Conservation (phyloP, 2,329 filamentous ascomycete species). For the Coleophoma crateriformis region DNA sequence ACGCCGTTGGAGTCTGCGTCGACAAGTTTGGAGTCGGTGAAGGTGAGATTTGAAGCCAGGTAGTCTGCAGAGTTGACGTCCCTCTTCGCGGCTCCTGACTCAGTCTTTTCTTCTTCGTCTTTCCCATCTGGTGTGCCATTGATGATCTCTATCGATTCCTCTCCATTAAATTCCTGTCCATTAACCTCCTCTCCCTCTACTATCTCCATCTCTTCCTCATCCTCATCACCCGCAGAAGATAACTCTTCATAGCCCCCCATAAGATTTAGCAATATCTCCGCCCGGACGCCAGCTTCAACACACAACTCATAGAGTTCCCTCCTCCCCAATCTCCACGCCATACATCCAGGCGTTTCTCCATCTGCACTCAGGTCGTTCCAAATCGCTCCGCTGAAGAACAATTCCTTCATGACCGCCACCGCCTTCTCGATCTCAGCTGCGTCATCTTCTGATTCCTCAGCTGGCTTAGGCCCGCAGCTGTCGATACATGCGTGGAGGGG, state of each 20-base stretch:
- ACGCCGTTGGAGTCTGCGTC: constrained; percentile 76
- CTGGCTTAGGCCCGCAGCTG: constrained; percentile 45
- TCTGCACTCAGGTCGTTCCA: constrained; percentile 93
- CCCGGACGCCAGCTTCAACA: constrained; percentile 84
- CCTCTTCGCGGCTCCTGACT: constrained; percentile 7
- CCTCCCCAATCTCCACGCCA: constrained; percentile 67
- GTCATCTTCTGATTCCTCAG: constrained; percentile 29
- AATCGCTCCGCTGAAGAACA: constrained; percentile 85
- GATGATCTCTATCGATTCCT: constrained; percentile 15
- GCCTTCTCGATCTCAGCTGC: constrained; percentile 48
- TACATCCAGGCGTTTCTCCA: constrained; percentile 86
- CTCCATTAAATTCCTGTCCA: constrained; percentile 16
- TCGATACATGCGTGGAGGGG: constrained; percentile 88
- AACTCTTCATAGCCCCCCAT: constrained; percentile 78
- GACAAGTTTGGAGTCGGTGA: constrained; percentile 61
- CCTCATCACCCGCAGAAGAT: constrained; percentile 40
- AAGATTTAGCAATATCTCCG: constrained; percentile 78
- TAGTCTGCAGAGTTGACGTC: constrained; percentile 61
- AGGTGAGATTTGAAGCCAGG: constrained; percentile 60
- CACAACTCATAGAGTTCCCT: constrained; percentile 72
- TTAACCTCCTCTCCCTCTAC: constrained; percentile 20
- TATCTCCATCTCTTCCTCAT: constrained; percentile 33
- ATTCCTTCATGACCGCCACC: constrained; percentile 62
- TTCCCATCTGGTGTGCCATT: constrained; percentile 12
- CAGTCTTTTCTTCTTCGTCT: constrained; percentile 10